phyloP scores from a whole-genome alignment of 2,329 filamentous ascomycete genomes.

The Pseudocercospora crystallina region DNA sequence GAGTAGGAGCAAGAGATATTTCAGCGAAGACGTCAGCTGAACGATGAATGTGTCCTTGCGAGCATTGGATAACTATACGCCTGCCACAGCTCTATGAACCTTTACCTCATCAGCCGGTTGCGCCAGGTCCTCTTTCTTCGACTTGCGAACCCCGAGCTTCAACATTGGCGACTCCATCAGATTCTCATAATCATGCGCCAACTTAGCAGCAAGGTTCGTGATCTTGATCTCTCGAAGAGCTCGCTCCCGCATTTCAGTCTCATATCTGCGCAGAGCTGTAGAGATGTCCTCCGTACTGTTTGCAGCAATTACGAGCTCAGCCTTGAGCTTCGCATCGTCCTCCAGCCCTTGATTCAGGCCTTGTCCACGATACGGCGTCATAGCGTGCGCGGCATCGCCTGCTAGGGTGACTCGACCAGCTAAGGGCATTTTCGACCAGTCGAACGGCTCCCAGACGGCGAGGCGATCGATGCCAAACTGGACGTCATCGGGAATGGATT shows the following conservation, averaged over 20 bases:
- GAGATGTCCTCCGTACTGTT: not conserved
- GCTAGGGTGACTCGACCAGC: constrained; percentile 17
- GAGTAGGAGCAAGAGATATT: constrained; percentile 8
- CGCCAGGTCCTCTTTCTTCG: constrained; percentile 1
- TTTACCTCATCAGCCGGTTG: not conserved
- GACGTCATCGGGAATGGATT: constrained; percentile 8
- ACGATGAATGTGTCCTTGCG: too few species aligned
- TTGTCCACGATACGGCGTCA: constrained; percentile 14
- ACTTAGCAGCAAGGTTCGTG: constrained; percentile 5
- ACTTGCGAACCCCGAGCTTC: constrained; percentile 13
- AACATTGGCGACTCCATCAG: constrained; percentile 11
- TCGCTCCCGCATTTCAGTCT: constrained; percentile 15
- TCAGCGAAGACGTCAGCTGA: too few species aligned
- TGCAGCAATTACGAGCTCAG: not conserved
- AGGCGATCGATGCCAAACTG: constrained; percentile 13
- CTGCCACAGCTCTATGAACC: not conserved
- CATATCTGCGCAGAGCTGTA: constrained; percentile 9
- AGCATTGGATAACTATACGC: not conserved
- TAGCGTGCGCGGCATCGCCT: constrained; percentile 20
- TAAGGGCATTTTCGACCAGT: constrained; percentile 11
- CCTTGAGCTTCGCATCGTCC: constrained; percentile 9
- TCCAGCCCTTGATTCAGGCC: constrained; percentile 15
- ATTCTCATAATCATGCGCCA: constrained; percentile 17
- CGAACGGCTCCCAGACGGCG: constrained; percentile 13
- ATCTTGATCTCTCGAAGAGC: constrained; percentile 13